Base-by-base conservation (phyloP, 495 filamentous ascomycete genomes). In the Ramalina intermedia region DNA sequence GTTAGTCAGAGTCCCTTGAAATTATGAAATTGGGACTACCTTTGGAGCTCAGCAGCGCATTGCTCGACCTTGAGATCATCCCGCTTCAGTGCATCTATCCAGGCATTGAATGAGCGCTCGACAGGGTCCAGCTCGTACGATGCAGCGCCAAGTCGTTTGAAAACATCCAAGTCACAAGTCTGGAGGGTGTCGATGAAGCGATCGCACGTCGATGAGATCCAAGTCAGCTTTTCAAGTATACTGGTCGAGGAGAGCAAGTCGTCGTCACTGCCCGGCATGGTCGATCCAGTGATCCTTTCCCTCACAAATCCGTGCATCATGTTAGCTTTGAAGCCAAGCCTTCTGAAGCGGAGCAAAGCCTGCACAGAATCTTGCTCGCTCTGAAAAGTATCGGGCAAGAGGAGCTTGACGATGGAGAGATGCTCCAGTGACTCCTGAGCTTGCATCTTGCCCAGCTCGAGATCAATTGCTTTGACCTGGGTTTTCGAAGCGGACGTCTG, bases 41-140 rank as follows among this genome's bases (percentile, higher is more conserved):
- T 69, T 60, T 91, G 81, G 35, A 96, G 66, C 58, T 94, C 87
- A 6, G 74, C 72, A 2, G 78, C 80, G 58, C 87, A 85, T 46
- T 86, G 81, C 57, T 81, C 78, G 66, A 84, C 80, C 58, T 87
- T 85, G n/a, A 96, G 61, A 47, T 96, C 89, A 55, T 95, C 87
- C 44, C 79, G 79, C 52, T 84, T 80, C 43, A 94, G 58, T 2
- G 72, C 74, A 37, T 96, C 88, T 53, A 96, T 81, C 81, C 89
- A 96, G 26, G 76, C 77, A 56, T 95, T 93, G 37, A 96, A 64
- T 1, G 85, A 85, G 35, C 87, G 72, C 64, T 98, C 91, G 13
- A 96, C 87, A 3, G 90, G 89, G 60, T 94, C 88, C 53, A 96
- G 70, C 58, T 96, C 91, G 56, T 89, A 86, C 40, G 90, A 61